Base-by-base conservation (phyloP, 192 early-diverging fungal species). In the Lunasporangiospora selenospora region DNA sequence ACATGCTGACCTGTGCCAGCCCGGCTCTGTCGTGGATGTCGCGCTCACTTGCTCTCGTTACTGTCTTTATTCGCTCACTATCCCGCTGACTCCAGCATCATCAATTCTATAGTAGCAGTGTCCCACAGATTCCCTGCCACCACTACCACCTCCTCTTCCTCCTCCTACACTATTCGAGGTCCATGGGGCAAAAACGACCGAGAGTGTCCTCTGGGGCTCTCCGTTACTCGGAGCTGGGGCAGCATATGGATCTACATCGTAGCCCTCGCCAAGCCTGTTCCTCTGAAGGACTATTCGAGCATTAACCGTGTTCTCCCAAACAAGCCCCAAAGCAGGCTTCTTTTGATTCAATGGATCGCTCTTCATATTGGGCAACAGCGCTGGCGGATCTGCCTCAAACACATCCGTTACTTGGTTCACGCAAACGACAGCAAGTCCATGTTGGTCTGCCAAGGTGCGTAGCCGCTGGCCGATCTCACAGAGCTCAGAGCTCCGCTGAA, bases 281-380 rank as follows among this genome's bases (percentile, higher is more conserved):
- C 69, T n/a, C 42, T 73, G 69, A n/a, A 92, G 40, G 57, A 84
- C 71, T 1, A 95, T 63, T 7, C 92, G 81, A 2, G 80, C 77
- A 58, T 91, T 91, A 33, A 93, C 78, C 18, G 83, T 80, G 53
- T 89, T 92, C 13, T 90, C 81, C 93, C 92, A 93, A 13, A 83
- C 59, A 23, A 88, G 53, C 0, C 93, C 93, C 42, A 95, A 63
- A 8, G 85, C 83, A 3, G 93, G 91, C 26, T 83, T 82, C 63
- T 89, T 92, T 45, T 36, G 53, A 67, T 70, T 77, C 50, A 19
- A 64, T 30, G 67, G 58, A 64, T 38, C 63, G n/a, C 3, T 27
- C 59, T 48, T 36, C n/a, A 18, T 24, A 41, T 34, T n/a, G n/a
- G n/a, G 46, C 30, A 49, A 66, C 43, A 52, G 13, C 36, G 23